These are phyloP conservation scores for Penicillium longicatenatum DNA, from an alignment of 495 filamentous ascomycete genomes.

Conservation along the genomic window DNA sequence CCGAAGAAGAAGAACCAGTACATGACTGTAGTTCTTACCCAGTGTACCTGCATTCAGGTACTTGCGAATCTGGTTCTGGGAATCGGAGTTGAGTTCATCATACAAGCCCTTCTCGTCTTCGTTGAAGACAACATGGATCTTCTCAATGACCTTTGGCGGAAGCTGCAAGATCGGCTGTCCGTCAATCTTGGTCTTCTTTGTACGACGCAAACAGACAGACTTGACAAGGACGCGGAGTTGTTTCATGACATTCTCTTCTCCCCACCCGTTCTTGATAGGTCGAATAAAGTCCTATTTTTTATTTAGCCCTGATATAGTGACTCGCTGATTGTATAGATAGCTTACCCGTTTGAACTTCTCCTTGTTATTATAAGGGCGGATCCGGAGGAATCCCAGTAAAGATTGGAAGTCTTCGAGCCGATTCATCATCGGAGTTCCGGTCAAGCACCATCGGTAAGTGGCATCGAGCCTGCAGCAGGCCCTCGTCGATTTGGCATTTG, in stretches of 20 bases:
- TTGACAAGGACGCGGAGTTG: slow-evolving; percentile 81
- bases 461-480: slow-evolving; percentile 64
- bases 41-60: slow-evolving; percentile 72
- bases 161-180: slow-evolving; percentile 80
- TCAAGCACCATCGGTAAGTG: slow-evolving; percentile 79
- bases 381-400: slow-evolving; percentile 77
- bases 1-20: slow-evolving; percentile 83
- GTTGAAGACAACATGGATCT: slow-evolving; percentile 69
- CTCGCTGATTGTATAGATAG: neutral
- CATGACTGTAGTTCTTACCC: slow-evolving; percentile 78
- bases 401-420: slow-evolving; percentile 79
- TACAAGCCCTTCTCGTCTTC: slow-evolving; percentile 76
- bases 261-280: slow-evolving; percentile 49
- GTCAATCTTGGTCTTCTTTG: slow-evolving; percentile 81
- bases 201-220: slow-evolving; percentile 82
- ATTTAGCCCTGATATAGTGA: slow-evolving; percentile 16
- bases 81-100: slow-evolving; percentile 64
- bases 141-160: slow-evolving; percentile 66
- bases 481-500: slow-evolving; percentile 62
- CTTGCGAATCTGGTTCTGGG: slow-evolving; percentile 73
- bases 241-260: slow-evolving; percentile 56
- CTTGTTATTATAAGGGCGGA: slow-evolving; percentile 74
- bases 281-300: slow-evolving; percentile 46
- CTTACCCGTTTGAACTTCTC: slow-evolving; percentile 61
- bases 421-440: slow-evolving; percentile 96